Evolutionary conservation across 192 early-diverging fungal species (phyloP).

Genomic region (Phlyctochytrium bullatum): DNA sequence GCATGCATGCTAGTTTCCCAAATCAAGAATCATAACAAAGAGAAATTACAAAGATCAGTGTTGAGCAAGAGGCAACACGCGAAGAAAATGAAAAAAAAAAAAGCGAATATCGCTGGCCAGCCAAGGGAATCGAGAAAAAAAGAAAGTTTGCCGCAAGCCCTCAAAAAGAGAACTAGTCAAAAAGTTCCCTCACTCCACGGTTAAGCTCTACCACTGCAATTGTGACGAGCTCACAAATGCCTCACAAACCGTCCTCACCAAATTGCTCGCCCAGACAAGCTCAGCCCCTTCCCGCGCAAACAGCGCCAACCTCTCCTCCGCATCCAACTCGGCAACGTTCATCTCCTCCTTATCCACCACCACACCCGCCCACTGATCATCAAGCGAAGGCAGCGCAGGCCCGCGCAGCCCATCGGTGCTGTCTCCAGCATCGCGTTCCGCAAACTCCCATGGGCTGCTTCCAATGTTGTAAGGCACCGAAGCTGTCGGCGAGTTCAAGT

Average conservation of each 20-base stretch:
- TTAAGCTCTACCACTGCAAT: conserved; percentile 14
- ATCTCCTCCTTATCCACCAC: conserved; percentile 1
- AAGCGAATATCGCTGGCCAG: no score
- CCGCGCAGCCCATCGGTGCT: background rate
- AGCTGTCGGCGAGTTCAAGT: no score
- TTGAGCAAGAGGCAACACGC: no score
- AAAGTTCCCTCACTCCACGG: background rate
- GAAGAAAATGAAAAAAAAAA: no score
- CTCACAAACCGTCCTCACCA: conserved; percentile 29
- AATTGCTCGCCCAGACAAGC: conserved; percentile 35
- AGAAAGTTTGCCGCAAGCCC: no score
- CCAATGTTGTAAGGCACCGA: no score
- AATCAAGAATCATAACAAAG: no score
- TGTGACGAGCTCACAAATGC: conserved; percentile 19
- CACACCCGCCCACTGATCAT: background rate
- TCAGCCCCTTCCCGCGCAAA: conserved; percentile 34
- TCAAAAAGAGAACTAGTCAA: no score
- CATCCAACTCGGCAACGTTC: conserved; percentile 25
- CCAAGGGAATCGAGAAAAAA: no score
- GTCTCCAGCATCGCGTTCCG: background rate
- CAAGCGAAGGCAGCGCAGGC: background rate
- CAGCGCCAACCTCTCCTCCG: conserved; percentile 31
- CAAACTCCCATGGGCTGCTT: background rate
- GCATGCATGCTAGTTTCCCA: no score
- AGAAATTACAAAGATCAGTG: no score